Evolutionary conservation across 495 filamentous ascomycete species (phyloP).

Genomic region (Cudoniella acicularis): DNA sequence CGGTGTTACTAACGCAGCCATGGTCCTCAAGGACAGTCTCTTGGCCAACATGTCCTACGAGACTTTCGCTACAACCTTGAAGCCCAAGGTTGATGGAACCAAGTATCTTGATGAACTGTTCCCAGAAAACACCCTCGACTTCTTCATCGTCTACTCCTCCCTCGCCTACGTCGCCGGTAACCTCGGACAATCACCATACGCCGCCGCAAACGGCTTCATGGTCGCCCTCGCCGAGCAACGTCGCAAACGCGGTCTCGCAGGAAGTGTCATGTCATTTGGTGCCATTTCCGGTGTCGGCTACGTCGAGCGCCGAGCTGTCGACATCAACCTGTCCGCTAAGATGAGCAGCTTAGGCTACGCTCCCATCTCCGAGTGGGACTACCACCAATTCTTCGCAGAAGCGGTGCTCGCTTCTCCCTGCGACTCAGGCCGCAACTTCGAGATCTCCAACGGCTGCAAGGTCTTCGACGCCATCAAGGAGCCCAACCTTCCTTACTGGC

Average conservation of each 20-base stretch:
- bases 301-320: slow-evolving; percentile 20
- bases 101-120: slow-evolving; percentile 39
- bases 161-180: slow-evolving; percentile 41
- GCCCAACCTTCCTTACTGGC: slow-evolving; percentile 2
- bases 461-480: background rate
- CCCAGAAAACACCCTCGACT: slow-evolving; percentile 41
- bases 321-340: background rate
- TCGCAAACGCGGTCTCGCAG: slow-evolving; percentile 16
- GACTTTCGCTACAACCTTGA: slow-evolving; percentile 24
- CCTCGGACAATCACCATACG: slow-evolving; percentile 46
- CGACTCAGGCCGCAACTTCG: background rate
- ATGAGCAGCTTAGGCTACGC: slow-evolving; percentile 4
- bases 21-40: slow-evolving; percentile 40
- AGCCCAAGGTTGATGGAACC: slow-evolving; percentile 39
- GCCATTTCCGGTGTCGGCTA: slow-evolving; percentile 55
- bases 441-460: background rate
- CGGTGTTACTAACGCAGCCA: slow-evolving; percentile 45
- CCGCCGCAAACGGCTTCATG: slow-evolving; percentile 48
- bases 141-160: slow-evolving; percentile 55
- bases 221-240: slow-evolving; percentile 30
- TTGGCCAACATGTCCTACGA: slow-evolving; percentile 37
- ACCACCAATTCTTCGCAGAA: slow-evolving; percentile 60
- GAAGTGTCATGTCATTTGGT: slow-evolving; percentile 52
- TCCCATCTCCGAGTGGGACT: slow-evolving; percentile 55
- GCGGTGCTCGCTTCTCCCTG: slow-evolving; percentile 43